Conservation (phyloP, 2,329 filamentous ascomycete species). For the Diatrype stigma region DNA sequence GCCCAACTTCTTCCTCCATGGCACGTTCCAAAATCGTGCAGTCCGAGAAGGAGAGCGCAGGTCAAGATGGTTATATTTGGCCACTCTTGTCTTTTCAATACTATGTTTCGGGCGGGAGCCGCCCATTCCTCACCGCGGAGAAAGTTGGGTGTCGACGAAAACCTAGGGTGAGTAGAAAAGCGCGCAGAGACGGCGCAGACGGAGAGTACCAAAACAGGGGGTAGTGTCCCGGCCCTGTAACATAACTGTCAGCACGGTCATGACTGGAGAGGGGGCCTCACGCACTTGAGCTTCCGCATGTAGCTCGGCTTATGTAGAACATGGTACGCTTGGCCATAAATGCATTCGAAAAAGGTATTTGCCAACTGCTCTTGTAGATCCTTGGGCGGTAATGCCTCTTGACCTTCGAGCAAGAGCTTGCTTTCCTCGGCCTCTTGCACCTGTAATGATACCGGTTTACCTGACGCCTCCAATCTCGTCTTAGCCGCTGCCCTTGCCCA, state of each 20-base stretch:
- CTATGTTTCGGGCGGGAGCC: conserved; percentile 78
- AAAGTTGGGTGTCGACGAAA: conserved; percentile 74
- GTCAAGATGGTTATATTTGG: conserved; percentile 95
- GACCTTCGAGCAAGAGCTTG: conserved; percentile 75
- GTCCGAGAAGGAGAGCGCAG: conserved; percentile 78
- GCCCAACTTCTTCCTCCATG: conserved; percentile 96
- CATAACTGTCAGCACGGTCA: conserved; percentile 20
- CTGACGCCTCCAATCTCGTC: conserved; percentile 42
- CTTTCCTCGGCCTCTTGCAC: conserved; percentile 68
- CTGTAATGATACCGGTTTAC: conserved; percentile 50
- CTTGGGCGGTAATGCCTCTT: conserved; percentile 74
- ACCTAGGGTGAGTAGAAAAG: conserved; percentile 83
- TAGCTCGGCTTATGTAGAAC: conserved; percentile 95
- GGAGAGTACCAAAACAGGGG: conserved; percentile 86
- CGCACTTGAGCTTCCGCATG: conserved; percentile 76
- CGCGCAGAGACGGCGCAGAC: conserved; percentile 94
- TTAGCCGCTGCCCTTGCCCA: conserved; percentile 66
- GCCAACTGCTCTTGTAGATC: conserved; percentile 91
- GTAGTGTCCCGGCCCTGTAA: conserved; percentile 66
- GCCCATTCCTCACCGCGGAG: conserved; percentile 91
- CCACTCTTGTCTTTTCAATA: conserved; percentile 83
- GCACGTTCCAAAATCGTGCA: conserved; percentile 96
- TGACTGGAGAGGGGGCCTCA: conserved; percentile 14
- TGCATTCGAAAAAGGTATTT: conserved; percentile 91
- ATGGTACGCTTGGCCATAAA: conserved; percentile 94